Evolutionary conservation across 371 early-diverging fungal genomes (phyloP).

Genomic region (Saksenaea vasiformis): DNA sequence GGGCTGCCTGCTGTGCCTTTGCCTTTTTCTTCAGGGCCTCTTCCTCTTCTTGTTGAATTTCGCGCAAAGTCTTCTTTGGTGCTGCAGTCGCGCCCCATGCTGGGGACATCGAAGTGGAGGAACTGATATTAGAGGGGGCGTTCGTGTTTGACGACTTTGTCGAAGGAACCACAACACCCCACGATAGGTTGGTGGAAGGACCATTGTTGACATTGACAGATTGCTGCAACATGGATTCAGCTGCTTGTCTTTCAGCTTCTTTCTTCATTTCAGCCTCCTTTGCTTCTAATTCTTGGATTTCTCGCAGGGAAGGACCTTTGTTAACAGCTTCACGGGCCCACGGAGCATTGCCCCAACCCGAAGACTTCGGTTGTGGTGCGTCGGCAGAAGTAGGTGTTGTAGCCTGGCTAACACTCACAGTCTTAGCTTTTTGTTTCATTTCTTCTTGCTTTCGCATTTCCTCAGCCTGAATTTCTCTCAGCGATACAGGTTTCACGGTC

Average conservation of each 20-base stretch:
- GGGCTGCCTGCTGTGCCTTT: constrained; percentile 33
- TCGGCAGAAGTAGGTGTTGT: background rate
- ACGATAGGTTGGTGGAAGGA: constrained; percentile 31
- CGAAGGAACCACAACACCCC: constrained; percentile 45
- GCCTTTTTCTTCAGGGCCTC: constrained; percentile 52
- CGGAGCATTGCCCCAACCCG: constrained; percentile 30
- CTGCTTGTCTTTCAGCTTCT: constrained; percentile 41
- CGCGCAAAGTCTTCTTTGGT: constrained; percentile 73
- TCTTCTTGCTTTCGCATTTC: constrained; percentile 46
- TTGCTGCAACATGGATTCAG: constrained; percentile 5
- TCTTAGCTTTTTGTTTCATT: constrained; percentile 15
- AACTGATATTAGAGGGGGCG: constrained; percentile 17
- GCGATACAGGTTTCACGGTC: constrained; percentile 33
- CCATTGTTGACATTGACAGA: background rate
- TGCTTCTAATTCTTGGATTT: constrained; percentile 69
- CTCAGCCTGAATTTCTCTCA: constrained; percentile 54
- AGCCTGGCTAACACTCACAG: background rate
- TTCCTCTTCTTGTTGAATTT: constrained; percentile 82
- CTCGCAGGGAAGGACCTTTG: constrained; percentile 60
- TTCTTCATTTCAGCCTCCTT: constrained; percentile 50
- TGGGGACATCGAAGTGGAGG: constrained; percentile 32
- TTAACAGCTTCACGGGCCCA: constrained; percentile 37
- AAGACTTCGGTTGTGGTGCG: background rate
- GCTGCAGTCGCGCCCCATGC: constrained; percentile 60
- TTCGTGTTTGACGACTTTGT: background rate